These are phyloP conservation scores for Sporobolomyces pararoseus DNA, from an alignment of 768 basidiomycete species.

Conservation along the genomic window DNA sequence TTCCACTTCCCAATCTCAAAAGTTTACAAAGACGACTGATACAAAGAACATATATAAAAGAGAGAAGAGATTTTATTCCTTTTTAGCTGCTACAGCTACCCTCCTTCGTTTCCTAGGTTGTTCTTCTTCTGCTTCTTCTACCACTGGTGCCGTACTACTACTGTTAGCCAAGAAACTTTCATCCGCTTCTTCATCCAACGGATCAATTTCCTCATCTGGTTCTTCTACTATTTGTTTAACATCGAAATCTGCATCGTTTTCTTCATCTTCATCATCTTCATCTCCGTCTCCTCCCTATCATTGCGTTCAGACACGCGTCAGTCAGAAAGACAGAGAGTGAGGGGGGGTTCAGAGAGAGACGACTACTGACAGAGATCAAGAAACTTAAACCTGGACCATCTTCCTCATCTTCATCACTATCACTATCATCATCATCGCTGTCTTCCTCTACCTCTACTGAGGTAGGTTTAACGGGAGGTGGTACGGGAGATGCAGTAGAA, in stretches of 20 bases:
- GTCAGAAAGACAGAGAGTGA: neutral
- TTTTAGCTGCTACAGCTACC: slow-evolving; percentile 41
- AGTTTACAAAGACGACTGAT: no score
- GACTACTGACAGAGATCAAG: slow-evolving; percentile 25
- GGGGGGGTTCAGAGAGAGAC: neutral
- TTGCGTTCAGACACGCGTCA: neutral
- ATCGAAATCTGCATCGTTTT: slow-evolving; percentile 33
- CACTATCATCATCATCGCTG: slow-evolving; percentile 8
- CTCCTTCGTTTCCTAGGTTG: slow-evolving; percentile 31
- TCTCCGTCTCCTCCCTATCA: slow-evolving; percentile 27
- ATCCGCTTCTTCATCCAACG: slow-evolving; percentile 24
- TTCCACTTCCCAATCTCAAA: no score
- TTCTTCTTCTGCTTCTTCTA: slow-evolving; percentile 18
- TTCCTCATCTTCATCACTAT: slow-evolving; percentile 32
- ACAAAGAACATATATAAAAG: no score
- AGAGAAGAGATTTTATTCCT: slow-evolving; percentile 55
- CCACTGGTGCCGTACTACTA: neutral
- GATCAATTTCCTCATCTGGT: slow-evolving; percentile 37
- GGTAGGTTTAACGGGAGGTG: neutral
- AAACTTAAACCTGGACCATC: slow-evolving; percentile 36
- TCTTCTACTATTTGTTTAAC: slow-evolving; percentile 30
- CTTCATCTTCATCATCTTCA: slow-evolving; percentile 32
- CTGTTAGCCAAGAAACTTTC: slow-evolving; percentile 13
- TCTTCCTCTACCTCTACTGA: slow-evolving; percentile 20
- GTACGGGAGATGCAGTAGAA: slow-evolving; percentile 5